These are phyloP conservation scores for Boeremia exigua DNA, from an alignment of 2,329 filamentous ascomycete species.

Conservation along the genomic window DNA sequence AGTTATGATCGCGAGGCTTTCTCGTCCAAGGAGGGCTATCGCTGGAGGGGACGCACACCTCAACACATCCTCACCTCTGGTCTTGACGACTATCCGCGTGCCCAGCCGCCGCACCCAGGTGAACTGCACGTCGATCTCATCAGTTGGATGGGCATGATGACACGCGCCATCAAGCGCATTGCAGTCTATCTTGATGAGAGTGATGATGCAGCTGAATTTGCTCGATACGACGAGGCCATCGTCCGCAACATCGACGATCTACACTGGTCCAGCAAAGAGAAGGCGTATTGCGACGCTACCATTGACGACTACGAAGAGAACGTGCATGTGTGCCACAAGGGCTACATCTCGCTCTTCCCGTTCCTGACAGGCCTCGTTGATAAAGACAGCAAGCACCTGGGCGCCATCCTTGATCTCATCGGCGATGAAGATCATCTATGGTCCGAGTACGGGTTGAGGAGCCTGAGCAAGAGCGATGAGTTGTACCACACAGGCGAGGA, in stretches of 20 bases:
- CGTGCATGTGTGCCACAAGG: constrained; percentile 89
- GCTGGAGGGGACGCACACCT: constrained; percentile 89
- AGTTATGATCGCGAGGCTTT: constrained; percentile 89
- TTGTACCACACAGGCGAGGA: constrained; percentile 92
- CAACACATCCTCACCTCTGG: constrained; percentile 91
- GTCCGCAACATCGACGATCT: constrained; percentile 86
- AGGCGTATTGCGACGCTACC: constrained; percentile 92
- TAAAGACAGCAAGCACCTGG: constrained; percentile 75
- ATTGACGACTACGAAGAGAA: constrained; percentile 96
- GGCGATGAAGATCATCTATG: constrained; percentile 85
- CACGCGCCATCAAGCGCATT: constrained; percentile 80
- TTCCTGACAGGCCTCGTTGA: constrained; percentile 84
- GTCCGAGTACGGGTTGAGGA: constrained; percentile 86
- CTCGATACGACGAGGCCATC: constrained; percentile 76
- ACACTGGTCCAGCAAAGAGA: constrained; percentile 83
- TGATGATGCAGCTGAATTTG: constrained; percentile 78
- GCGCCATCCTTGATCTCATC: constrained; percentile 77
- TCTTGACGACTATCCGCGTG: constrained; percentile 92
- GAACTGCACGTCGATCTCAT: constrained; percentile 95
- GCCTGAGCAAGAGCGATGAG: constrained; percentile 80
- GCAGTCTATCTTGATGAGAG: constrained; percentile 74
- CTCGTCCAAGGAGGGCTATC: constrained; percentile 89
- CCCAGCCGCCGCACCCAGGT: constrained; percentile 91
- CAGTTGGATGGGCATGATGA: constrained; percentile 98
- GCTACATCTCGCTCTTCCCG: constrained; percentile 92